Conservation (phyloP, 805 yeast species). For the Tetrapisispora fleetii region DNA sequence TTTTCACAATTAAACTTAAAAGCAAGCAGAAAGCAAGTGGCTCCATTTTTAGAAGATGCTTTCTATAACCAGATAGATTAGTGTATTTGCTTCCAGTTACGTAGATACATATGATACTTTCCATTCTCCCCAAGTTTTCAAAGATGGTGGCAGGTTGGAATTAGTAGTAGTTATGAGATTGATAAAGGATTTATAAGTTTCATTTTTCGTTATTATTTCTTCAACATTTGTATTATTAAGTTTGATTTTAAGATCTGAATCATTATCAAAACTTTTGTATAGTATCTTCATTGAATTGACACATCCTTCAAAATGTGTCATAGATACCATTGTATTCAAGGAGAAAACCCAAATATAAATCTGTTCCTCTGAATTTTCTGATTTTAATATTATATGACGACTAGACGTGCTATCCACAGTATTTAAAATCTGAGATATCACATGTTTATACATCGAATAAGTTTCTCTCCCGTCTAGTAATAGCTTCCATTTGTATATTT, state of each 20-base stretch:
- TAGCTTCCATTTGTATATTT: constrained; percentile 22
- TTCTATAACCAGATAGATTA: constrained; percentile 6
- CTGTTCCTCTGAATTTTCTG: background rate
- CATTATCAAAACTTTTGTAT: constrained; percentile 3
- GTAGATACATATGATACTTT: constrained; percentile 6
- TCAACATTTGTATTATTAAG: constrained; percentile 14
- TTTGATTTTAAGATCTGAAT: background rate
- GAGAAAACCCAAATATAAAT: constrained; percentile 24
- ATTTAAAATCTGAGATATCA: constrained; percentile 16
- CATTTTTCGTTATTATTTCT: constrained; percentile 6
- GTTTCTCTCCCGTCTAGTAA: constrained; percentile 3
- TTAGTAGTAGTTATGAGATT: constrained; percentile 7
- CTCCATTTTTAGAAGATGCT: constrained; percentile 40
- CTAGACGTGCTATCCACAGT: constrained; percentile 16
- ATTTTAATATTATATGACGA: constrained; percentile 14
- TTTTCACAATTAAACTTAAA: constrained; percentile 43
- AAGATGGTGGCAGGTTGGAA: constrained; percentile 9
- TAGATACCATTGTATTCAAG: constrained; percentile 13
- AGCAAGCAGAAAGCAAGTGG: constrained; percentile 82
- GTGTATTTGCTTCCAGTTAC: background rate
- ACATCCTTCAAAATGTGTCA: constrained; percentile 4
- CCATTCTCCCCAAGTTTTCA: constrained; percentile 15
- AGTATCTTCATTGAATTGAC: constrained; percentile 19
- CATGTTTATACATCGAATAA: constrained; percentile 16
- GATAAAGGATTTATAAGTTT: constrained; percentile 12